Base-by-base conservation (phyloP, 495 filamentous ascomycete genomes). In the Lophium mytilinum region DNA sequence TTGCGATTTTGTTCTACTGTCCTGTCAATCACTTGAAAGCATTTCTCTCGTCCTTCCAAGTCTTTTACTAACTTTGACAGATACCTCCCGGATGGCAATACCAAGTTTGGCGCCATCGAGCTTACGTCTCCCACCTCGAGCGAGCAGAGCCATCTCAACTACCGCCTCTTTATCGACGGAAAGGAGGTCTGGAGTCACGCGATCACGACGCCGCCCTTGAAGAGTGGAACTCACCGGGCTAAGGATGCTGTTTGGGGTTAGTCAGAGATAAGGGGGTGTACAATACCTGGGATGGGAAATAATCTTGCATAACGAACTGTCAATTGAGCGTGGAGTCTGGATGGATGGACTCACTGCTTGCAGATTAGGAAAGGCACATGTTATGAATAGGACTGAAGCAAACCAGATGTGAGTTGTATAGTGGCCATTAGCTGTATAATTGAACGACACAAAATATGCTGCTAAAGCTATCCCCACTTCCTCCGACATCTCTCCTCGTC, bases 61-160 rank as follows among this genome's bases (percentile, higher is more conserved):
- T 30, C 24, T 30, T 6, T 3, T 30, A 15, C 36, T 52, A 30
- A 64, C 35, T 52, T 18, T 21, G 4, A 18, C 48, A 86, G 83
- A 65, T 94, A 95, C 60, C 80, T 89, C 24, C 87, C 93, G 0
- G 80, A 83, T 65, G 93, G 93, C 0, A 93, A 94, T 66, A 86
- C 81, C 50, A 98, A 98, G 68, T 91, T 95, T 65, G 92, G 91
- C 1, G 83, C 87, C 1, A 78, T 98, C n/a, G 86, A 89, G 33
- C 89, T 98, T 45, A 81, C 83, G 52, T 82, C 82, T 15, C 70
- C 70, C 17, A 45, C 46, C 17, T 62, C 43, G 55, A 70, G 50
- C 48, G 68, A 62, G 56, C 69, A 73, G 57, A 66, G 80, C 55
- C 79, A 86, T 19, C 69, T 96, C 33, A 87, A 83, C 45, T 96